Percentiles rank a stretch among this genome's conserved stretches.
phyloP scores from a whole-genome alignment of 352 stramenopile genomes.

The Phytophthora colocasiae region DNA sequence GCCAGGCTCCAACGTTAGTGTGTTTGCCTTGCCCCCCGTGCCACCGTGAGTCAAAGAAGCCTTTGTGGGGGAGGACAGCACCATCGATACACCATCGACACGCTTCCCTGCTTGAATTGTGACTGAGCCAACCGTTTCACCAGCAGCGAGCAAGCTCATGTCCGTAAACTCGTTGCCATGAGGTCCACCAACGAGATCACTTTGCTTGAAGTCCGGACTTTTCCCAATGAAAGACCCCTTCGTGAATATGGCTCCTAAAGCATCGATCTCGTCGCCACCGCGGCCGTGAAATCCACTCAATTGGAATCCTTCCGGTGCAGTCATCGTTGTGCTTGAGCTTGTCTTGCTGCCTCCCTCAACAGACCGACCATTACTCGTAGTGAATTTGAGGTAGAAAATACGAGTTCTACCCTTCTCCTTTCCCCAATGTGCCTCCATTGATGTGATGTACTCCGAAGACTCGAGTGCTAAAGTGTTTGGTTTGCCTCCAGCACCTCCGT shows the following conservation, averaged over 20 bases:
- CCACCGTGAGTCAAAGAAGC: conserved; percentile 39
- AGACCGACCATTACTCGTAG: conserved; percentile 40
- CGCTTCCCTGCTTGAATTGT: conserved; percentile 35
- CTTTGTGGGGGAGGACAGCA: conserved; percentile 22
- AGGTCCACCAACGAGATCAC: conserved; percentile 35
- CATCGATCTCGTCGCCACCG: conserved; percentile 38
- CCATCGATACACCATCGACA: conserved; percentile 41
- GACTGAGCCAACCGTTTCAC: conserved; percentile 33
- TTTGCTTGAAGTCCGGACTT: conserved; percentile 17
- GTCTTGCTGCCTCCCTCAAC: conserved; percentile 39
- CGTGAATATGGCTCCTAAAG: conserved; percentile 43
- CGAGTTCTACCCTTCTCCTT: conserved; percentile 43
- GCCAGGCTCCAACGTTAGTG: conserved; percentile 33
- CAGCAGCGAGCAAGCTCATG: conserved; percentile 4
- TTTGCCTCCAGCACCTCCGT: conserved; percentile 47
- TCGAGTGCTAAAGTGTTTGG: conserved; percentile 40
- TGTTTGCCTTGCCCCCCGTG: conserved; percentile 15
- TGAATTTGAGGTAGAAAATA: conserved; percentile 54
- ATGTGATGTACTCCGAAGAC: conserved; percentile 51
- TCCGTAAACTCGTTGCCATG: conserved; percentile 44
- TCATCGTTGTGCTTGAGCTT: conserved; percentile 35
- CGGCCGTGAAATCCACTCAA: conserved; percentile 59
- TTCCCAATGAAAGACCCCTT: neutral
- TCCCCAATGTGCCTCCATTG: conserved; percentile 50
- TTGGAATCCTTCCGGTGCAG: conserved; percentile 49